These are phyloP conservation scores for Exophiala mesophila DNA, from an alignment of 2,329 filamentous ascomycete species.

Conservation along the genomic window DNA sequence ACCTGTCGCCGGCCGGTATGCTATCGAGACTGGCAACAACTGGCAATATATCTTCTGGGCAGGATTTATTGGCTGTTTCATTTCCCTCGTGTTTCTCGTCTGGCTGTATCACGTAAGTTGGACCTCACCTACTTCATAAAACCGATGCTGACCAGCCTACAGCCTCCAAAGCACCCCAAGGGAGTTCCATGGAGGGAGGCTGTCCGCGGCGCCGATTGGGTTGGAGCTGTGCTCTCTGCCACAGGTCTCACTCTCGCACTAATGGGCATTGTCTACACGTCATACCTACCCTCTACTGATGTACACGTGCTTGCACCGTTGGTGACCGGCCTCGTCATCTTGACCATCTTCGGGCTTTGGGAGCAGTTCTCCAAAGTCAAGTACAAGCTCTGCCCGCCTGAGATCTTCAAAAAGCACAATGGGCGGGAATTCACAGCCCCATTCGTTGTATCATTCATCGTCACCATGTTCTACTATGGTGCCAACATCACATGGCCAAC, in stretches of 20 bases:
- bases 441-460: slow-evolving; percentile 41
- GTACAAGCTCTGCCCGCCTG: slow-evolving; percentile 40
- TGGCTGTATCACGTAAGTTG: slow-evolving; percentile 31
- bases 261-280: slow-evolving; percentile 39
- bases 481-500: slow-evolving; percentile 44
- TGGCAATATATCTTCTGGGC: slow-evolving; percentile 47
- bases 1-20: slow-evolving; percentile 43
- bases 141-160: not conserved
- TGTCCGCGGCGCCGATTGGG: slow-evolving; percentile 36
- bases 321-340: slow-evolving; percentile 32
- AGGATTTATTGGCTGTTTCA: slow-evolving; percentile 39
- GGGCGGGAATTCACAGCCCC: slow-evolving; percentile 46
- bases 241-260: slow-evolving; percentile 31
- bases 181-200: slow-evolving; percentile 35
- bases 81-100: slow-evolving; percentile 42
- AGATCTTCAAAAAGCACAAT: slow-evolving; percentile 41
- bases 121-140: not conserved
- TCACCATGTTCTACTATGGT: slow-evolving; percentile 51
- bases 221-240: slow-evolving; percentile 24
- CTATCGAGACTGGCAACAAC: slow-evolving; percentile 28
- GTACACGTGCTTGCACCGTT: slow-evolving; percentile 35
- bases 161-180: slow-evolving; percentile 37
- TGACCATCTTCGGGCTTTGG: slow-evolving; percentile 37
- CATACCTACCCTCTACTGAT: slow-evolving; percentile 33
- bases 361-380: slow-evolving; percentile 37